Conservation (phyloP, 805 yeast genomes). For the Starmerella potacharoeniae region DNA sequence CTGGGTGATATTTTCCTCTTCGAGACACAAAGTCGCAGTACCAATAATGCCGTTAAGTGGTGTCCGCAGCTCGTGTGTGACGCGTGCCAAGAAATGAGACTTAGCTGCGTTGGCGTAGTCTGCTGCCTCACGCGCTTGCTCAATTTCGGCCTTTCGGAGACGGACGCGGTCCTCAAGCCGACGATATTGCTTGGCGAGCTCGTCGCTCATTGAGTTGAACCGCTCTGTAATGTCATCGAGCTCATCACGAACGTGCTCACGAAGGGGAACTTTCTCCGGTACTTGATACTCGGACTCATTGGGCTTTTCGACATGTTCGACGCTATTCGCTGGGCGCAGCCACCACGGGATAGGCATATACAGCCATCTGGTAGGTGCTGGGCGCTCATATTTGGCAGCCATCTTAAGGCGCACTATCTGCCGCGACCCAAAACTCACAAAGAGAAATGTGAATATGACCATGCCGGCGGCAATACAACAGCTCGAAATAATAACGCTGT, state of each 20-base stretch:
- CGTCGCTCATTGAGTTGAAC: slow-evolving; percentile 88
- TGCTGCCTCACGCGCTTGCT: slow-evolving; percentile 63
- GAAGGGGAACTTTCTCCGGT: slow-evolving; percentile 20
- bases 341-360: slow-evolving; percentile 18
- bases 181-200: slow-evolving; percentile 71
- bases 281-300: slow-evolving; percentile 16
- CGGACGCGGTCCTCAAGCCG: slow-evolving; percentile 80
- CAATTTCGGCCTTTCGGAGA: slow-evolving; percentile 77
- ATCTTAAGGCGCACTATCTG: slow-evolving; percentile 22
- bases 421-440: slow-evolving; percentile 22
- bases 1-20: slow-evolving; percentile 49
- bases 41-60: slow-evolving; percentile 95
- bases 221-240: slow-evolving; percentile 79
- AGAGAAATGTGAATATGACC: slow-evolving; percentile 18
- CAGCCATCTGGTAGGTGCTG: slow-evolving; percentile 14
- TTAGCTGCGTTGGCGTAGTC: slow-evolving; percentile 95
- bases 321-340: slow-evolving; percentile 11
- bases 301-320: not conserved
- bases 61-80: slow-evolving; percentile 87
- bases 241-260: slow-evolving; percentile 46
- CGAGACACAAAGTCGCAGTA: slow-evolving; percentile 89
- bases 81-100: slow-evolving; percentile 84
- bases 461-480: slow-evolving; percentile 19
- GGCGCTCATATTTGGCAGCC: slow-evolving; percentile 23
- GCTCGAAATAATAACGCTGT: slow-evolving; percentile 16